Conservation (phyloP, 148 eudicot genomes). For the Selenicereus undatus region DNA sequence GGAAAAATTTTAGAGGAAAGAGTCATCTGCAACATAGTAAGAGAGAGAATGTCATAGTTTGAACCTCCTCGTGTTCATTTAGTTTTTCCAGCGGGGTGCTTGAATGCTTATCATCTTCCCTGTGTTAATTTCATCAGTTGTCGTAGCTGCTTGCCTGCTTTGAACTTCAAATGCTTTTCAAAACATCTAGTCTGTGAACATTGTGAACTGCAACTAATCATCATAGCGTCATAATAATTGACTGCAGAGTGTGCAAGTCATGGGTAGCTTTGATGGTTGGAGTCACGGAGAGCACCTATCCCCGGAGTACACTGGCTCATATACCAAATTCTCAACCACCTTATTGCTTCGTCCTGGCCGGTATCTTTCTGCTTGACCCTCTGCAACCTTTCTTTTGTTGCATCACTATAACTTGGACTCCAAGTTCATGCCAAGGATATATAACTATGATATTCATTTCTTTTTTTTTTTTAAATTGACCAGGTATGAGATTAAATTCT, state of each 20-base stretch:
- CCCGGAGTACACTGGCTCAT: slow-evolving; percentile 77
- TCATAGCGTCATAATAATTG: not conserved
- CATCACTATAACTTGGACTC: not conserved
- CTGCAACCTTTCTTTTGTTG: not conserved
- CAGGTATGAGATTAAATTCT: slow-evolving; percentile 67
- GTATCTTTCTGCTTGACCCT: slow-evolving; percentile 27
- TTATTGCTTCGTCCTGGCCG: slow-evolving; percentile 88
- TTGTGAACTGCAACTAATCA: not conserved
- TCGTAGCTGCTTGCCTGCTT: not conserved
- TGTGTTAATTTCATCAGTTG: not conserved
- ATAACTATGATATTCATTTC: not conserved
- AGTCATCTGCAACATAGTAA: not conserved
- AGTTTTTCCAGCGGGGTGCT: not conserved
- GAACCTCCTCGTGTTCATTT: not conserved
- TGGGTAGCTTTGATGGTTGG: slow-evolving; percentile 98
- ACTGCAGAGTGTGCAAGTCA: slow-evolving; percentile 85
- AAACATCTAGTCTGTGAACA: not conserved
- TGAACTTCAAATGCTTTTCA: not conserved
- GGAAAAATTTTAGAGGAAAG: not conserved
- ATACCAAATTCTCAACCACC: slow-evolving; percentile 61
- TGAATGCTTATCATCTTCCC: not conserved
- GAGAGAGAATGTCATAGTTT: too few relatives aligned
- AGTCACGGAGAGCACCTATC: slow-evolving; percentile 88
- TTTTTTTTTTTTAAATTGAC: not conserved
- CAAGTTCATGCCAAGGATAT: not conserved